Evolutionary conservation across 768 basidiomycete species (phyloP).

Genomic region (Dioszegia aurantiaca): DNA sequence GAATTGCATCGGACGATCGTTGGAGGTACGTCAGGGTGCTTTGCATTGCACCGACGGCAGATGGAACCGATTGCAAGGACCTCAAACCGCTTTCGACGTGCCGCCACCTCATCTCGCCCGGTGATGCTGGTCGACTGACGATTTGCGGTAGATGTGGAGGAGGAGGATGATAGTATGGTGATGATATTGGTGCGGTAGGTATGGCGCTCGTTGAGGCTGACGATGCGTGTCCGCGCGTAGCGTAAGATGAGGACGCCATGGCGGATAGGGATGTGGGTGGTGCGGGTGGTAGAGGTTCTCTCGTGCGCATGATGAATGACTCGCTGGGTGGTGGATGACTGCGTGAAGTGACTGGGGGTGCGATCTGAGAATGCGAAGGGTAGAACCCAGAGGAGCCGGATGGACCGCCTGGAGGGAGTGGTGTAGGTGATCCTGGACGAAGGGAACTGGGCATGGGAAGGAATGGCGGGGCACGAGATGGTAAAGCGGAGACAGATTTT

Average conservation of each 20-base stretch:
- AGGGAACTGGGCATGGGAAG: conserved; percentile 5
- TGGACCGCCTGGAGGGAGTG: background rate
- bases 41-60: conserved; percentile 20
- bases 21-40: conserved; percentile 8
- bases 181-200: conserved; percentile 9
- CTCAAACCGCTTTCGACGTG: conserved; percentile 26
- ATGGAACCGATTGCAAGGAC: conserved; percentile 21
- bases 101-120: conserved; percentile 18
- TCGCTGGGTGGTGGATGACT: conserved; percentile 18
- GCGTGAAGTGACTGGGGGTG: conserved; percentile 38
- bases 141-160: conserved; percentile 14
- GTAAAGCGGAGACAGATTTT: conserved; percentile 45
- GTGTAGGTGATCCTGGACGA: conserved; percentile 31
- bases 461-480: conserved; percentile 40
- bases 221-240: conserved; percentile 20
- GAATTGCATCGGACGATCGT: conserved; percentile 16
- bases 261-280: conserved; percentile 30
- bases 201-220: conserved; percentile 14
- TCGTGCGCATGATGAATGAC: conserved; percentile 27
- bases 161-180: conserved; percentile 10
- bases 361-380: conserved; percentile 39
- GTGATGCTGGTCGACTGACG: background rate
- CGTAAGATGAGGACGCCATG: conserved; percentile 12
- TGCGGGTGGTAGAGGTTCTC: conserved; percentile 46
- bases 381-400: conserved; percentile 27